These are phyloP conservation scores for Saraca asoca DNA, from an alignment of 331 rosid genomes.

Conservation along the genomic window DNA sequence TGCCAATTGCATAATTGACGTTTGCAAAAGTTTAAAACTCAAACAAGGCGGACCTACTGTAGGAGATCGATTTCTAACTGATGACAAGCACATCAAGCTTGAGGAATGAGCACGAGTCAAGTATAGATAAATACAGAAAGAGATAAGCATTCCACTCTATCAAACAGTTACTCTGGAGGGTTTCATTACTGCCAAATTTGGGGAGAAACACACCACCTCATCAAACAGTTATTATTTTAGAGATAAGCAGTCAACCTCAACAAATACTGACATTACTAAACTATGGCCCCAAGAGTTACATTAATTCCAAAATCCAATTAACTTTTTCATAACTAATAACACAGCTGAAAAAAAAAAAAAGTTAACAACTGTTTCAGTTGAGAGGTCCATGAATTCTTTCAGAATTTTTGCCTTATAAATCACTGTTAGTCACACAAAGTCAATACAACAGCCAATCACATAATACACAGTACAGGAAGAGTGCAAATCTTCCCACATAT, in stretches of 20 bases:
- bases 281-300: background rate
- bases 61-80: too few relatives aligned
- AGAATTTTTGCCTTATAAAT: background rate
- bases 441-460: slow-evolving; percentile 6
- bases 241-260: too few relatives aligned
- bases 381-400: background rate
- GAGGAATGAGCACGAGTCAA: too few relatives aligned
- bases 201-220: too few relatives aligned
- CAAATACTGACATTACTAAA: background rate
- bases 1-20: slow-evolving; percentile 11
- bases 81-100: too few relatives aligned
- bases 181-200: too few relatives aligned
- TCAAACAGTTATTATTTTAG: too few relatives aligned
- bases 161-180: too few relatives aligned
- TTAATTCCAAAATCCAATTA: background rate
- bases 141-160: slow-evolving; percentile 8
- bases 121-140: background rate
- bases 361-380: too few relatives aligned
- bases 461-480: background rate
- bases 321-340: background rate
- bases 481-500: background rate
- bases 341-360: too few relatives aligned
- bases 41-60: slow-evolving; percentile 8
- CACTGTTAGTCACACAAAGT: slow-evolving; percentile 12
- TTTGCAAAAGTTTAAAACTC: background rate